Evolutionary conservation across 192 early-diverging fungal genomes (phyloP), one percentile per base, ranked within the genome.

Genomic region (Backusella mclennaniae): DNA sequence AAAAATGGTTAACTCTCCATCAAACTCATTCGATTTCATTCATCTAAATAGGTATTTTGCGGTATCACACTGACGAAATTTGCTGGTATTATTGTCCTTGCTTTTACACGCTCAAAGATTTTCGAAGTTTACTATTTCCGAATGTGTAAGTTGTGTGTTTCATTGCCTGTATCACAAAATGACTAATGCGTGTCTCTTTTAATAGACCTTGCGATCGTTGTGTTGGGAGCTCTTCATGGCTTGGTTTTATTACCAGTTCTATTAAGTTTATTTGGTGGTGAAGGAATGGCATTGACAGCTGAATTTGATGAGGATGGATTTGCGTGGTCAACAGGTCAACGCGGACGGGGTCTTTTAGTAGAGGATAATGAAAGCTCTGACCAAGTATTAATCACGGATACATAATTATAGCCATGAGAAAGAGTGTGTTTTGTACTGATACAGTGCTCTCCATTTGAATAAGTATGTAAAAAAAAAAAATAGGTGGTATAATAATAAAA

Each of bases 101-200:
- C 90, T 14, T 92, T 92, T 75, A 89, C 90, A 26, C 75, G 84
- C 35, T 90, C 89, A 56, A 89, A 90, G 75, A 92, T 92, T 35
- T 92, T 92, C 81, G 88, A 90, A 76, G 83, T 90, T 19, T 92
- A 90, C 70, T 92, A 92, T 72, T 92, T 92, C 78, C 76, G 88
- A 53, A 90, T 92, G 89, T 92, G 82, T 84, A 80, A 80, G 78
- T 71, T 26, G 6, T 53, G 8, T 56, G 12, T 56, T 36, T 44
- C 17, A 35, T 39, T 36, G 35, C 19, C n/a, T 66, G 15, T 23
- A 49, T 29, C 35, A 31, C 11, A 59, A 12, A 41, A 26, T 33
- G 12, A 36, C 6, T 21, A 35, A 38, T 66, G 5, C 1, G 2
- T 70, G 41, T 73, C 4, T 69, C 35, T 67, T 41, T 19, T 69